A percentile compares a stretch with the other conserved stretches of the same genome.
These are phyloP conservation scores for Termitomyces sp. DNA, from an alignment of 768 basidiomycete species.

Conservation along the genomic window DNA sequence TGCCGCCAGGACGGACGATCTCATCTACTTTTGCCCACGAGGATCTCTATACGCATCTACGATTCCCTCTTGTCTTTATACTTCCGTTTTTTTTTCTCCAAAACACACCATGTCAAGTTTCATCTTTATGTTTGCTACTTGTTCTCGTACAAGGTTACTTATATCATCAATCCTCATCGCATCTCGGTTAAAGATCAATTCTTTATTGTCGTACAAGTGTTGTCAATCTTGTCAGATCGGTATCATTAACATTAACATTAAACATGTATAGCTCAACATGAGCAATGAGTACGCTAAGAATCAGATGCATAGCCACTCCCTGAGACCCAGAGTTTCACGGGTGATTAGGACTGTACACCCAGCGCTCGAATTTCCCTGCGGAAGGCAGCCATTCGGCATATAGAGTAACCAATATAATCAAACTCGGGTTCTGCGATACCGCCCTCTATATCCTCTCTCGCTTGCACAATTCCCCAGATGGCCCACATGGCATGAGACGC, in stretches of 20 bases:
- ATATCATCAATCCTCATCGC: conserved; percentile 33
- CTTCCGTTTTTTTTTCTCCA: conserved; percentile 7
- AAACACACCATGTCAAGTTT: conserved; percentile 17
- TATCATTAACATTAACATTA: background rate
- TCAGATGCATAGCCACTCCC: background rate
- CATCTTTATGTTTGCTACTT: conserved; percentile 27
- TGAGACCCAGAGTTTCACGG: background rate
- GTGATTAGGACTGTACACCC: conserved; percentile 21
- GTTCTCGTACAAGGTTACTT: conserved; percentile 31
- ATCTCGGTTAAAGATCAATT: conserved; percentile 36
- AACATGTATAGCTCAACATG: background rate
- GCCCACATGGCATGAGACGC: conserved; percentile 91
- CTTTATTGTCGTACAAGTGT: conserved; percentile 30
- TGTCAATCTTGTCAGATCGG: background rate
- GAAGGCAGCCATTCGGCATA: conserved; percentile 60
- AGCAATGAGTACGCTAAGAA: background rate
- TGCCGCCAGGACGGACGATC: conserved; percentile 39
- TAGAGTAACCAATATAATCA: conserved; percentile 84
- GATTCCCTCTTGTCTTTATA: conserved; percentile 12
- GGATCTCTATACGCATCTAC: conserved; percentile 16
- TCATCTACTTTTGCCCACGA: conserved; percentile 12
- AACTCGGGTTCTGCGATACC: conserved; percentile 67
- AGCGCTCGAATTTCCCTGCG: conserved; percentile 46
- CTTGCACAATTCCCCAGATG: conserved; percentile 92
- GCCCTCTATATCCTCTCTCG: conserved; percentile 63